A percentile compares a stretch with the other conserved stretches of the same genome.
Conservation (phyloP, 2,329 filamentous ascomycete species). For the Cladobotryum protrusum region DNA sequence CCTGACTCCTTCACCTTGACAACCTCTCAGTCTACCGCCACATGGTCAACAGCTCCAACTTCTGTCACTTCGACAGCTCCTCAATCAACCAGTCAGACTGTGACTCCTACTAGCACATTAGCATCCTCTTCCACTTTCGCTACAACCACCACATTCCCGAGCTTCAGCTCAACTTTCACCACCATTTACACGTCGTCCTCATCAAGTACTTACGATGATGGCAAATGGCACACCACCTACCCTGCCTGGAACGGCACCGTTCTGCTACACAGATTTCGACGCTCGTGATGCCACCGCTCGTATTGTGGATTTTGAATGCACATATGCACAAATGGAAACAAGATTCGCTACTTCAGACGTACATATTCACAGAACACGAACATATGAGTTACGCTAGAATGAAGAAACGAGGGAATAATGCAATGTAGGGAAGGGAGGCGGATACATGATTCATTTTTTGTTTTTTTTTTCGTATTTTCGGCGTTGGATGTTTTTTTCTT, state of each 20-base stretch:
- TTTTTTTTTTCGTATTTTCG: not conserved
- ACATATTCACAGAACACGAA: conserved; percentile 6
- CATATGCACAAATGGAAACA: not conserved
- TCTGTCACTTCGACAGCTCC: not conserved
- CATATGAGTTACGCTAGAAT: too few relatives aligned
- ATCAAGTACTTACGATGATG: conserved; percentile 34
- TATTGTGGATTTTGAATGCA: too few relatives aligned
- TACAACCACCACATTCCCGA: conserved; percentile 9
- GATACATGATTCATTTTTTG: not conserved
- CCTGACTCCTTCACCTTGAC: too few relatives aligned
- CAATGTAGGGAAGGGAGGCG: not conserved
- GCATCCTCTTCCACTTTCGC: conserved; percentile 11
- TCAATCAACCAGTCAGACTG: not conserved
- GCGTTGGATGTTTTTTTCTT: too few relatives aligned
- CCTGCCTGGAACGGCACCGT: conserved; percentile 37
- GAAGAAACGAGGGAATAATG: too few relatives aligned
- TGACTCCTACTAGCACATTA: conserved; percentile 2
- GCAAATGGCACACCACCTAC: conserved; percentile 41
- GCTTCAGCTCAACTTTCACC: conserved; percentile 13
- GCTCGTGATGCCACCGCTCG: not conserved
- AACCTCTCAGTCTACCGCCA: not conserved
- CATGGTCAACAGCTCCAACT: not conserved
- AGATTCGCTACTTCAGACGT: conserved; percentile 1
- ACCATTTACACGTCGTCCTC: conserved; percentile 16
- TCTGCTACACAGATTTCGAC: conserved; percentile 1